phyloP scores from a whole-genome alignment of 129 eudicot genomes.

The Scalesia atractyloides region DNA sequence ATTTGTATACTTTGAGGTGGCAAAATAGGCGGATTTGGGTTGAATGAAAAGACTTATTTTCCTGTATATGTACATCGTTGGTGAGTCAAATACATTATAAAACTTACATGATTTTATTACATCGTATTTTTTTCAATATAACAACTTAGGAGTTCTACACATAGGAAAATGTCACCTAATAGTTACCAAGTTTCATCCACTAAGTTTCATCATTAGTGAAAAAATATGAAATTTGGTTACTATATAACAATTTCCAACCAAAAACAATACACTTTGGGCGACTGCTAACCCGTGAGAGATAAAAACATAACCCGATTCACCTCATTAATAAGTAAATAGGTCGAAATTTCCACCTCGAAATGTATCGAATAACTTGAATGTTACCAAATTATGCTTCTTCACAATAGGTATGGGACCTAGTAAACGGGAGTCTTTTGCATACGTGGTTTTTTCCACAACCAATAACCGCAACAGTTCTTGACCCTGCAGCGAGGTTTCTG shows the following conservation, averaged over 20 bases:
- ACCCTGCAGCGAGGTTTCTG: slow-evolving; percentile 45
- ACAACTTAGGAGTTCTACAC: neutral
- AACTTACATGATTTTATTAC: neutral
- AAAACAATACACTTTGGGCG: neutral
- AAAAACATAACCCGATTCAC: neutral
- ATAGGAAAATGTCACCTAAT: neutral
- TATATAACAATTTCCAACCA: neutral
- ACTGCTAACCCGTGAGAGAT: neutral
- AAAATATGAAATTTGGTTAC: neutral
- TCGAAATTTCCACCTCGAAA: neutral
- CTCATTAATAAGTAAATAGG: neutral
- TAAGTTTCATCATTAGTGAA: neutral
- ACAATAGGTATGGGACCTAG: slow-evolving; percentile 38
- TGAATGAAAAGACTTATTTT: neutral
- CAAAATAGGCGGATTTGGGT: slow-evolving; percentile 7
- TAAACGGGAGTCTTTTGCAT: slow-evolving; percentile 40
- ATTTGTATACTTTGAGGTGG: slow-evolving; percentile 10
- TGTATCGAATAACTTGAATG: slow-evolving; percentile 2
- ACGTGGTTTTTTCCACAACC: slow-evolving; percentile 39
- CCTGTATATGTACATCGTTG: neutral
- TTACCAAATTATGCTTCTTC: slow-evolving; percentile 17
- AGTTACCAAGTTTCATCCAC: neutral
- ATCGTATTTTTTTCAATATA: neutral
- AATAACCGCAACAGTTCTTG: slow-evolving; percentile 47
- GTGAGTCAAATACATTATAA: neutral